These are phyloP conservation scores for Agarophyton chilense DNA, from an alignment of 23 red algal genomes.

Conservation along the genomic window DNA sequence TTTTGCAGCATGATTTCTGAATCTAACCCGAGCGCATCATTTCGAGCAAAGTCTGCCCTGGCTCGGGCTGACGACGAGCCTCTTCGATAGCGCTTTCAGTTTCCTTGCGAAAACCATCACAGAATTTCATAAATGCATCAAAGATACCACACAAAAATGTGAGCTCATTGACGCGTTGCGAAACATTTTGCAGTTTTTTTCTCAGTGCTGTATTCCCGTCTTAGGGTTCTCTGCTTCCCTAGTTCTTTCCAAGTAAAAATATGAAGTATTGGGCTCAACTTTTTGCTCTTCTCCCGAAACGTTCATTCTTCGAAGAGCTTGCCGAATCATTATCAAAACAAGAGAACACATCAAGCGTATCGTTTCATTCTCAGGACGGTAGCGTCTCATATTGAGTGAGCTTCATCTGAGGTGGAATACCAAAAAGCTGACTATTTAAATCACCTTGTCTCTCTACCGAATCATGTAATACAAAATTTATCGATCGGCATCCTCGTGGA, in stretches of 20 bases:
- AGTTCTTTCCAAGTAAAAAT: background rate
- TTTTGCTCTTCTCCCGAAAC: background rate
- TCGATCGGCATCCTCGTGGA: too few species aligned
- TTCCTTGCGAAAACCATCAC: background rate
- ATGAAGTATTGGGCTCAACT: background rate
- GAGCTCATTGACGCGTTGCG: background rate
- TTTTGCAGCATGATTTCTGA: too few species aligned
- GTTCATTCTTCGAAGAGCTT: background rate
- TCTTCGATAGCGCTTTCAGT: background rate
- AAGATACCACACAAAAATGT: background rate
- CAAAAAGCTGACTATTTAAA: too few species aligned
- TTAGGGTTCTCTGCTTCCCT: background rate
- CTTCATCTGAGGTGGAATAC: too few species aligned
- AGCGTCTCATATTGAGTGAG: too few species aligned
- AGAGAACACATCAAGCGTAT: background rate
- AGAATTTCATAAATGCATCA: background rate
- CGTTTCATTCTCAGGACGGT: background rate
- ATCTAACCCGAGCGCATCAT: too few species aligned
- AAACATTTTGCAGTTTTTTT: background rate
- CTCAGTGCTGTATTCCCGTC: background rate
- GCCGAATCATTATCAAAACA: background rate
- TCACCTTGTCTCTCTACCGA: too few species aligned
- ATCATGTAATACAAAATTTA: too few species aligned
- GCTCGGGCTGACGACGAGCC: too few species aligned
- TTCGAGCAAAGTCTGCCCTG: too few species aligned